Percentiles rank a stretch among this genome's conserved stretches.
phyloP scores from a whole-genome alignment of 768 basidiomycete species.

The Boletus subcaerulescens region DNA sequence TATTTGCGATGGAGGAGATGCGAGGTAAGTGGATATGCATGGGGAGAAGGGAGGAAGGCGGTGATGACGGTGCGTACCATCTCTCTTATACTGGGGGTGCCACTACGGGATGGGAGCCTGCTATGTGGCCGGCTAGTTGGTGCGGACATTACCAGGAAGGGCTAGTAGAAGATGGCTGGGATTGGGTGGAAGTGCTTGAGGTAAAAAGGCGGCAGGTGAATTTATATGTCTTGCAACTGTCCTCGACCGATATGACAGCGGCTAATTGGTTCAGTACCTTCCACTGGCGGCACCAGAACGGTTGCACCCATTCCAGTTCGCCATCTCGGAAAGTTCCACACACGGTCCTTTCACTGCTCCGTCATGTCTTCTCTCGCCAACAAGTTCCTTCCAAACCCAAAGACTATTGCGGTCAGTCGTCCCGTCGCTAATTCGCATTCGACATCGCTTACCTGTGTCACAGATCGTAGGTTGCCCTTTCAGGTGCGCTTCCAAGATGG shows the following conservation, averaged over 20 bases:
- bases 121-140: slow-evolving; percentile 27
- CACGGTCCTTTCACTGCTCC: not conserved
- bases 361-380: slow-evolving; percentile 24
- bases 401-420: slow-evolving; percentile 74
- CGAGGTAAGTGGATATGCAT: slow-evolving; percentile 33
- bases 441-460: slow-evolving; percentile 7
- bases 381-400: slow-evolving; percentile 50
- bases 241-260: no score
- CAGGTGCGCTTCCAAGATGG: slow-evolving; percentile 53
- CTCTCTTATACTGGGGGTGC: slow-evolving; percentile 42
- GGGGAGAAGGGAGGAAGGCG: not conserved
- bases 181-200: slow-evolving; percentile 15
- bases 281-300: no score
- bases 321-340: no score
- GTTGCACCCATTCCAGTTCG: no score
- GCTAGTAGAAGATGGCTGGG: not conserved
- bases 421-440: not conserved
- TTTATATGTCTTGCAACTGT: slow-evolving; percentile 15
- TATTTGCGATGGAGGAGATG: slow-evolving; percentile 26
- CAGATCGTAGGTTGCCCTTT: slow-evolving; percentile 97
- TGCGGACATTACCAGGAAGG: slow-evolving; percentile 20
- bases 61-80: slow-evolving; percentile 31
- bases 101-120: slow-evolving; percentile 35
- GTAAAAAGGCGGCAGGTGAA: slow-evolving; percentile 14
- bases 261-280: no score